These are phyloP conservation scores for Brasenia schreberi DNA, from an alignment of 164 flowering plant genomes.

Conservation along the genomic window DNA sequence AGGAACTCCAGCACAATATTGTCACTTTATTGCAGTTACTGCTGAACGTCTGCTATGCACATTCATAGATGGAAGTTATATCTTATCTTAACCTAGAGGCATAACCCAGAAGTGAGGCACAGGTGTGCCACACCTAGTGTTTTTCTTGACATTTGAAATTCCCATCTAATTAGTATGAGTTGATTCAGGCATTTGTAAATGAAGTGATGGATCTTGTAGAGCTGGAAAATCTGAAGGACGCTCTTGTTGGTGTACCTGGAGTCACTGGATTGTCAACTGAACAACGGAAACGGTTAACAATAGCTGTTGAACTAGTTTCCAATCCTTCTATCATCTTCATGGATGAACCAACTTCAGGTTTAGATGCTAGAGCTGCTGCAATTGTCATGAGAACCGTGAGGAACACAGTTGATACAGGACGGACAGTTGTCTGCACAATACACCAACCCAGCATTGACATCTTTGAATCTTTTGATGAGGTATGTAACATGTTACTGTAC, in stretches of 20 bases:
- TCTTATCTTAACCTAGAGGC: no score
- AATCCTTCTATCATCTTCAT: slow-evolving; percentile 99
- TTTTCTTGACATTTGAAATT: no score
- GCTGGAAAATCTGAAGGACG: slow-evolving; percentile 71
- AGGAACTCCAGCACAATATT: no score
- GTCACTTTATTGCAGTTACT: no score
- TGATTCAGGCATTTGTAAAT: slow-evolving; percentile 64
- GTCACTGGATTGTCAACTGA: slow-evolving; percentile 93
- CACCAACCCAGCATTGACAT: slow-evolving; percentile 99
- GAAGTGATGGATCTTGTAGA: slow-evolving; percentile 95
- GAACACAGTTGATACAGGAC: slow-evolving; percentile 96
- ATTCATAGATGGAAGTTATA: no score
- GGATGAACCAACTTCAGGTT: slow-evolving; percentile 99
- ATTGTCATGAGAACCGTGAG: slow-evolving; percentile 98
- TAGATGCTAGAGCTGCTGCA: slow-evolving; percentile 99
- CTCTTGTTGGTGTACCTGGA: slow-evolving; percentile 92
- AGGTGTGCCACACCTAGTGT: no score
- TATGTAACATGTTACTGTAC: slow-evolving; percentile 5
- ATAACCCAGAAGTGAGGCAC: no score
- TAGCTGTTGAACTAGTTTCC: slow-evolving; percentile 98
- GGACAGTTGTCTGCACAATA: slow-evolving; percentile 98
- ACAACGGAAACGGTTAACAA: slow-evolving; percentile 94
- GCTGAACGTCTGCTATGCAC: no score
- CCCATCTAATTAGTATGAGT: no score
- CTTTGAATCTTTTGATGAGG: slow-evolving; percentile 98